phyloP scores from a whole-genome alignment of 2,329 filamentous ascomycete species.

The Ophidiomyces ophidiicola region DNA sequence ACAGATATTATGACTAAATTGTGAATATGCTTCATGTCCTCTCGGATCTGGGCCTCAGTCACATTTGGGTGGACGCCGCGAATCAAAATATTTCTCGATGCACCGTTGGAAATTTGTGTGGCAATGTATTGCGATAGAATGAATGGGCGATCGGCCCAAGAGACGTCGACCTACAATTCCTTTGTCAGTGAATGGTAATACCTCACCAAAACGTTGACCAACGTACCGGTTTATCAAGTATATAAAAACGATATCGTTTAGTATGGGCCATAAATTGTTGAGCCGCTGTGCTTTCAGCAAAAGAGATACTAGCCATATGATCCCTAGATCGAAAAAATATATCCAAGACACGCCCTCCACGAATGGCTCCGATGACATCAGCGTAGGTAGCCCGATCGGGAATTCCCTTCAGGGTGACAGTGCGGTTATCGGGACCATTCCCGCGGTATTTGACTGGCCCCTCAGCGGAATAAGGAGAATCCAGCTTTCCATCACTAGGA shows the following conservation, averaged over 20 bases:
- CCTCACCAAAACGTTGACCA: too few species aligned
- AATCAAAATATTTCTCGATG: slow-evolving; percentile 63
- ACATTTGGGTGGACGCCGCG: slow-evolving; percentile 45
- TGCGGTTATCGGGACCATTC: slow-evolving; percentile 19
- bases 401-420: slow-evolving; percentile 50
- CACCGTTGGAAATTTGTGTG: slow-evolving; percentile 52
- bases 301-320: slow-evolving; percentile 54
- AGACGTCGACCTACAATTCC: slow-evolving; percentile 56
- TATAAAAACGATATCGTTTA: slow-evolving; percentile 54
- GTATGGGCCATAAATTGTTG: slow-evolving; percentile 52
- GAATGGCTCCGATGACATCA: slow-evolving; percentile 53
- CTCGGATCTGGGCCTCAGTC: slow-evolving; percentile 53
- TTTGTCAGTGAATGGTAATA: too few species aligned
- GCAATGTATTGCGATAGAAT: slow-evolving; percentile 50
- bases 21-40: slow-evolving; percentile 72
- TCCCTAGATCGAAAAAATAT: slow-evolving; percentile 51
- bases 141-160: slow-evolving; percentile 62
- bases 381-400: slow-evolving; percentile 50
- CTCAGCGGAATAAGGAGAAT: slow-evolving; percentile 12
- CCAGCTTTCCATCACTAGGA: slow-evolving; percentile 20
- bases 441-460: slow-evolving; percentile 16
- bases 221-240: slow-evolving; percentile 55
- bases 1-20: slow-evolving; percentile 60
- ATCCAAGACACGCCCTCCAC: slow-evolving; percentile 59
- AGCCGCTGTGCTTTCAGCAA: slow-evolving; percentile 53